Percentiles rank a stretch among this genome's conserved stretches.
Evolutionary conservation across 1,284 basidiomycete genomes (phyloP).

Genomic region (Cryptococcus sp.): DNA sequence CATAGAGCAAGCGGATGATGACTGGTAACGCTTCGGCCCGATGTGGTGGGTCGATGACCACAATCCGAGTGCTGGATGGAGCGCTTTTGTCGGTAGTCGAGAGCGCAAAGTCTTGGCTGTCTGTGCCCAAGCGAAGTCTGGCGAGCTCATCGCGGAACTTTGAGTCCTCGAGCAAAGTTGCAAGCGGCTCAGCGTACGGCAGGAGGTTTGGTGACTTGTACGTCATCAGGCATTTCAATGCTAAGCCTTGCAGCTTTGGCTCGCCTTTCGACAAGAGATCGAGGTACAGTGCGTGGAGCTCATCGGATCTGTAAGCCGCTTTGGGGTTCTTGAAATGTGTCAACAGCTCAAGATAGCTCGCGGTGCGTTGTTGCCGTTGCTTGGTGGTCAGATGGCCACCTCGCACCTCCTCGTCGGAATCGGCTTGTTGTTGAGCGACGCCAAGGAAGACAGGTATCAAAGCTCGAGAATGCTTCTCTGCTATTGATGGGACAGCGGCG

Average conservation of each 20-base stretch:
- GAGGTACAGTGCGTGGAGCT: conserved; percentile 69
- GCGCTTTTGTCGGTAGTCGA: conserved; percentile 70
- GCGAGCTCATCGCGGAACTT: conserved; percentile 87
- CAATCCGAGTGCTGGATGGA: conserved; percentile 73
- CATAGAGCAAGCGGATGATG: conserved; percentile 79
- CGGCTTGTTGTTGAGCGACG: conserved; percentile 29
- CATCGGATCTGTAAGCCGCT: conserved; percentile 71
- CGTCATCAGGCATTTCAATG: conserved; percentile 78
- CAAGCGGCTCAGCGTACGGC: conserved; percentile 69
- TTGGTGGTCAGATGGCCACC: conserved; percentile 46
- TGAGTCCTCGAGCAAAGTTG: conserved; percentile 76
- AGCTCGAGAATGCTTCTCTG: conserved; percentile 80
- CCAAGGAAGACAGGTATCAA: conserved; percentile 75
- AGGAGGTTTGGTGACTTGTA: conserved; percentile 75
- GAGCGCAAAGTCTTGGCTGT: conserved; percentile 61
- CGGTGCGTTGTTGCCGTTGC: conserved; percentile 58
- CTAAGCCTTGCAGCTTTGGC: conserved; percentile 70
- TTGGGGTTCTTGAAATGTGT: conserved; percentile 90
- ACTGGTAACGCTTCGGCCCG: conserved; percentile 73
- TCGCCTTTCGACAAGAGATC: conserved; percentile 85
- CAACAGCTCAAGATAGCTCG: conserved; percentile 80
- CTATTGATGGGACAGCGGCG: conserved; percentile 66
- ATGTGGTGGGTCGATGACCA: conserved; percentile 66
- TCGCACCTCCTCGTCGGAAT: conserved; percentile 19
- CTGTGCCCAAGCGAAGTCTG: conserved; percentile 64